Evolutionary conservation across 2,329 filamentous ascomycete genomes (phyloP).

Genomic region (Coleophoma crateriformis): DNA sequence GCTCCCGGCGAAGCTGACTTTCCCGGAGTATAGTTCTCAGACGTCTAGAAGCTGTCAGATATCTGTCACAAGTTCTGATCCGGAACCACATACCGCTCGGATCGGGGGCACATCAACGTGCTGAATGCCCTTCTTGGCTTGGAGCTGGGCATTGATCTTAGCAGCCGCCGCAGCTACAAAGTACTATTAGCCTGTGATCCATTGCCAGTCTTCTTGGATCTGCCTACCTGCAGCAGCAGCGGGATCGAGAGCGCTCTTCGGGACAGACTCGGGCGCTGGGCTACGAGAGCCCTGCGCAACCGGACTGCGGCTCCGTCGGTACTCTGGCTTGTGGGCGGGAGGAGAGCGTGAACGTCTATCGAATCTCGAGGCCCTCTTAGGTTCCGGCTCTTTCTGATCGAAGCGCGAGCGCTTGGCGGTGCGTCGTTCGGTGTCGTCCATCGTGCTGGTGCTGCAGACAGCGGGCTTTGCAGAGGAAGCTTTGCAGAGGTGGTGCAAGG

Average conservation of each 20-base stretch:
- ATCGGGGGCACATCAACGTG: slow-evolving; percentile 87
- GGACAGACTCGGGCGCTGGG: slow-evolving; percentile 26
- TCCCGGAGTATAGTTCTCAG: slow-evolving; percentile 13
- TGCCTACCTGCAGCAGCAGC: slow-evolving; percentile 70
- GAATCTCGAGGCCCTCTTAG: slow-evolving; percentile 73
- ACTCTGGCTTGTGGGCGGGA: slow-evolving; percentile 56
- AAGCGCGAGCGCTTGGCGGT: slow-evolving; percentile 83
- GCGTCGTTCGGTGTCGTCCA: slow-evolving; percentile 75
- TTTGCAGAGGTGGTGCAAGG: too few relatives aligned
- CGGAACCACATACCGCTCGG: slow-evolving; percentile 42
- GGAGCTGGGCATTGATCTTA: slow-evolving; percentile 76
- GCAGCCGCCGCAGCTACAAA: slow-evolving; percentile 76
- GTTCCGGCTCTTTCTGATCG: slow-evolving; percentile 83
- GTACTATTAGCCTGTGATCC: too few relatives aligned
- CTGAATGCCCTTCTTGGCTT: slow-evolving; percentile 84
- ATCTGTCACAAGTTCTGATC: not conserved
- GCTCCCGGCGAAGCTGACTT: slow-evolving; percentile 22
- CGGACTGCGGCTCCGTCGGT: slow-evolving; percentile 76
- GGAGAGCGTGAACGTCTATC: slow-evolving; percentile 90
- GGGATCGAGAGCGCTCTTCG: slow-evolving; percentile 53
- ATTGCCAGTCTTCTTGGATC: too few relatives aligned
- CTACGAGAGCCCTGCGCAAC: slow-evolving; percentile 37
- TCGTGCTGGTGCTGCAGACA: slow-evolving; percentile 26
- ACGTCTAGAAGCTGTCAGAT: slow-evolving; percentile 1
- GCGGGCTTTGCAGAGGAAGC: not conserved